Evolutionary conservation across 306 rosid species (phyloP).

Genomic region (Cicer judaicum): DNA sequence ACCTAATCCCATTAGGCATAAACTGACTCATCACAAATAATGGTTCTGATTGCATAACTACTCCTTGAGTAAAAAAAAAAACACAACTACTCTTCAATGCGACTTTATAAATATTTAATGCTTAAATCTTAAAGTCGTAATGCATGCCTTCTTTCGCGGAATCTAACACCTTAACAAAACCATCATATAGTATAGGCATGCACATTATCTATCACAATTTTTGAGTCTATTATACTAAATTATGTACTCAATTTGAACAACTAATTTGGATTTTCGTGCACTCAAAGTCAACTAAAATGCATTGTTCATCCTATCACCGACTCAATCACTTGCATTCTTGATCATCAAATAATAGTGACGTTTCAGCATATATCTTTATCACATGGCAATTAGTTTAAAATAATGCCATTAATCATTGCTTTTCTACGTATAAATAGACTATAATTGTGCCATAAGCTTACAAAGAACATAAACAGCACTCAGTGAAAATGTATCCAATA

Average conservation of each 20-base stretch:
- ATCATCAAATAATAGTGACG: constrained; percentile 41
- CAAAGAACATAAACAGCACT: constrained; percentile 24
- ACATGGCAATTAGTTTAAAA: constrained; percentile 34
- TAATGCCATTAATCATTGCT: constrained; percentile 22
- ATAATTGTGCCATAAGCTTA: constrained; percentile 23
- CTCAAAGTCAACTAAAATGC: constrained; percentile 50
- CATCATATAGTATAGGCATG: constrained; percentile 37
- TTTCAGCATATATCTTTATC: constrained; percentile 46
- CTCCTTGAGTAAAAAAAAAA: constrained; percentile 8
- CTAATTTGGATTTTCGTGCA: constrained; percentile 58
- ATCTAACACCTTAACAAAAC: constrained; percentile 39
- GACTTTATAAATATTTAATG: constrained; percentile 32
- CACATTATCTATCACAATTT: constrained; percentile 18
- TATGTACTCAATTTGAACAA: constrained; percentile 42
- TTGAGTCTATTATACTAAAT: constrained; percentile 40
- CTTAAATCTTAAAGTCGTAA: constrained; percentile 16
- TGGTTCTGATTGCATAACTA: constrained; percentile 34
- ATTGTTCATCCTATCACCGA: constrained; percentile 33
- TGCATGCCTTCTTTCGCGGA: constrained; percentile 43
- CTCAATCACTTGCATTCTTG: constrained; percentile 36
- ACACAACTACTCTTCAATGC: constrained; percentile 30
- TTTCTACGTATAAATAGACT: constrained; percentile 43
- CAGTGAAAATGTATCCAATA: constrained; percentile 50
- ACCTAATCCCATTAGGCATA: constrained; percentile 51
- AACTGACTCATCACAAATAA: constrained; percentile 18